Conservation (phyloP, 179 eudicot species). For the Silene noctiflora region DNA sequence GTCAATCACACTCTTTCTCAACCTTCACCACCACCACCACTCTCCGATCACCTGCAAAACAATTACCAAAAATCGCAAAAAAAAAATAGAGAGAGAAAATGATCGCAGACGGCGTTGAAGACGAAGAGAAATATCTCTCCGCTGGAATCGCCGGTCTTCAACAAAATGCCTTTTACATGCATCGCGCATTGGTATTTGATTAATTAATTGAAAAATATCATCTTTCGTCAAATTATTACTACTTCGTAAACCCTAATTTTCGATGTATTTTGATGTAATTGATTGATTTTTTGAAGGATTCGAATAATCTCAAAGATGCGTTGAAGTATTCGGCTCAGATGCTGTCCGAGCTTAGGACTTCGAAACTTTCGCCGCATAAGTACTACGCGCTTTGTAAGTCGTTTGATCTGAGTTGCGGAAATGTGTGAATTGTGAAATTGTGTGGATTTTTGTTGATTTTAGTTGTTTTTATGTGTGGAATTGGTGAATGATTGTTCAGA, state of each 20-base stretch:
- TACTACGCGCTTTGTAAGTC: constrained; percentile 86
- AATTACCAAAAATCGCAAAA: no score
- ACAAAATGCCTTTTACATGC: constrained; percentile 95
- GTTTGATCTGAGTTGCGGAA: constrained; percentile 13
- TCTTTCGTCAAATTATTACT: neutral
- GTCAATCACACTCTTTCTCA: constrained; percentile 15
- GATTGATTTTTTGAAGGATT: constrained; percentile 50
- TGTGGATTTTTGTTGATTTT: no score
- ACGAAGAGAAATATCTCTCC: constrained; percentile 88
- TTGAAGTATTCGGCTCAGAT: constrained; percentile 90
- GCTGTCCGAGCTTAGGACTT: constrained; percentile 95
- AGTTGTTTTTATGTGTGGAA: constrained; percentile 6
- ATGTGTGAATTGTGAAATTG: constrained; percentile 5
- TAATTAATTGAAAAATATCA: no score
- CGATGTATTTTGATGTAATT: neutral
- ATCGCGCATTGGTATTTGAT: constrained; percentile 77
- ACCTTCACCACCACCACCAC: constrained; percentile 11
- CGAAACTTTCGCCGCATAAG: constrained; percentile 84
- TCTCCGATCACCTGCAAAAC: neutral
- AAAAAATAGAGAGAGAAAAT: constrained; percentile 32
- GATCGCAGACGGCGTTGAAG: constrained; percentile 72
- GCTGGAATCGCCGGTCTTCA: constrained; percentile 88
- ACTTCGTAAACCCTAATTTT: constrained; percentile 35
- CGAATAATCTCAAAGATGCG: constrained; percentile 87
- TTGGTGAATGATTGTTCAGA: constrained; percentile 38